Percentiles rank a stretch among this genome's conserved stretches.
phyloP scores from a whole-genome alignment of 1,139 yeast species.

The Nakaseomyces glabratus region DNA sequence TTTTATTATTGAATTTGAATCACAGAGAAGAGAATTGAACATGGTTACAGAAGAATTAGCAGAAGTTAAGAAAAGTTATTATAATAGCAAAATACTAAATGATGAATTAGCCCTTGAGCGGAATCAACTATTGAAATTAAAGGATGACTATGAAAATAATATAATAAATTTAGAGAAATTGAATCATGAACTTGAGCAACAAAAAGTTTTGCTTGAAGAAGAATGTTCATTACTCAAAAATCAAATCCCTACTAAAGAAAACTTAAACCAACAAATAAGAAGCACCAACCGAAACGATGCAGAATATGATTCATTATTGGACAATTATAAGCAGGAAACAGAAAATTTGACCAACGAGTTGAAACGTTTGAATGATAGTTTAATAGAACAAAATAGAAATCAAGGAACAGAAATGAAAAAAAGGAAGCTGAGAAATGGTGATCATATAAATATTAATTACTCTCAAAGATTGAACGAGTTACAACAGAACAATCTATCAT shows the following conservation, averaged over 20 bases:
- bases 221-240: slow-evolving; percentile 55
- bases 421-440: slow-evolving; percentile 29
- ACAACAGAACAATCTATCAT: slow-evolving; percentile 38
- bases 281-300: slow-evolving; percentile 17
- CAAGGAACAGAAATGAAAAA: slow-evolving; percentile 1
- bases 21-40: slow-evolving; percentile 34
- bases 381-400: slow-evolving; percentile 18
- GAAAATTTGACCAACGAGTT: slow-evolving; percentile 37
- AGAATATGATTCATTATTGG: slow-evolving; percentile 42
- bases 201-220: slow-evolving; percentile 44
- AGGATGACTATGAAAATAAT: slow-evolving; percentile 28
- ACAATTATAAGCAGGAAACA: slow-evolving; percentile 49
- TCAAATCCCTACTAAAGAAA: too few relatives aligned
- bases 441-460: slow-evolving; percentile 25
- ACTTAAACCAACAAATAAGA: too few relatives aligned
- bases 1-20: slow-evolving; percentile 32
- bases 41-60: slow-evolving; percentile 35
- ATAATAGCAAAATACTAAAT: slow-evolving; percentile 23
- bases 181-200: slow-evolving; percentile 41
- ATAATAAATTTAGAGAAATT: slow-evolving; percentile 34
- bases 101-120: slow-evolving; percentile 34
- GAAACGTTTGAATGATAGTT: slow-evolving; percentile 28
- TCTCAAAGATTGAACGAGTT: slow-evolving; percentile 33
- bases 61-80: slow-evolving; percentile 29
- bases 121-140: slow-evolving; percentile 31